These are phyloP conservation scores for Sordariomycetes sp. DNA, from an alignment of 2,329 filamentous ascomycete species.

Conservation along the genomic window DNA sequence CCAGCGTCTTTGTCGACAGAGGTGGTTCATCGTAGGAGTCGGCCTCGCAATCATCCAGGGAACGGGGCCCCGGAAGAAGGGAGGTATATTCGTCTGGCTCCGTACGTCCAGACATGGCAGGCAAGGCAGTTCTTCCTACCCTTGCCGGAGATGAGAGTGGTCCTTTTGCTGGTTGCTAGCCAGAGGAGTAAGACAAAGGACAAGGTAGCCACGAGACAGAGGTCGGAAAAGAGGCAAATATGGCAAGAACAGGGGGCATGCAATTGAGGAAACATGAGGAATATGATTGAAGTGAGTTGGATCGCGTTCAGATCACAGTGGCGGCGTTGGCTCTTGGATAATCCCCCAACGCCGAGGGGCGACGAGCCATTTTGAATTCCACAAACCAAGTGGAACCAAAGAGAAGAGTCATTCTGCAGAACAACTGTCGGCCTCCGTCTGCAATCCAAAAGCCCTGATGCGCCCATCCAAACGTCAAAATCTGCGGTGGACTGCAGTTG, in stretches of 20 bases:
- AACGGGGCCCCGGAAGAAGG: not conserved
- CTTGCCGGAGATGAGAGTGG: not conserved
- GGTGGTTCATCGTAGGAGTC: not conserved
- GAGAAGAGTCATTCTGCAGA: no score
- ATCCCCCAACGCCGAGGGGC: not conserved
- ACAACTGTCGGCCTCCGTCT: no score
- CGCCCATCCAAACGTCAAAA: no score
- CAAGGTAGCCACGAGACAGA: not conserved
- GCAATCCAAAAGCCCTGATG: no score
- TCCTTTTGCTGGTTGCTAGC: not conserved
- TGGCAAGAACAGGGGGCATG: not conserved
- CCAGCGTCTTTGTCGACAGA: not conserved
- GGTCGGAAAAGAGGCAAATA: not conserved
- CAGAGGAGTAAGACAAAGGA: not conserved
- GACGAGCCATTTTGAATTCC: not conserved
- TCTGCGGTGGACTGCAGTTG: no score
- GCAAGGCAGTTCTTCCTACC: not conserved
- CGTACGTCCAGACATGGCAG: not conserved
- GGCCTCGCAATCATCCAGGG: not conserved
- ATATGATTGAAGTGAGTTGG: not conserved
- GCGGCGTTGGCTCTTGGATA: no score
- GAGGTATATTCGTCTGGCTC: slow-evolving; percentile 2
- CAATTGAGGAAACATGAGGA: not conserved
- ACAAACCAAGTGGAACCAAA: not conserved
- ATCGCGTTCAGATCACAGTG: no score